Percentiles rank a stretch among this genome's conserved stretches.
phyloP scores from a whole-genome alignment of 257 asterid genomes.

The Plantago ovata region DNA sequence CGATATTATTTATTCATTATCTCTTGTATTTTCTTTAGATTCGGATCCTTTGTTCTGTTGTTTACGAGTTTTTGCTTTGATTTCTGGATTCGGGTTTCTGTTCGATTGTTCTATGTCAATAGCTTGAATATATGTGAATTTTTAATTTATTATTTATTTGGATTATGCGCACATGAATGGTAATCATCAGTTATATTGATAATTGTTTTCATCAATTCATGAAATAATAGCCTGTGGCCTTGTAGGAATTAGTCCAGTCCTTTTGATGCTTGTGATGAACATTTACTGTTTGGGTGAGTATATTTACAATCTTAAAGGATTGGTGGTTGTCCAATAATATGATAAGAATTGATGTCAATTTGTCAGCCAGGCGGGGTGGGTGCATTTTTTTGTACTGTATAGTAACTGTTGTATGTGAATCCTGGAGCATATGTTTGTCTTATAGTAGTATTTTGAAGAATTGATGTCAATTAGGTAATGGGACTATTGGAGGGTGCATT shows the following conservation, averaged over 20 bases:
- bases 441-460: not conserved
- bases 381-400: too few species aligned
- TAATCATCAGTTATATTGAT: not conserved
- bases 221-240: constrained; percentile 8
- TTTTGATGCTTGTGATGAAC: not conserved
- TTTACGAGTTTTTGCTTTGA: constrained; percentile 4
- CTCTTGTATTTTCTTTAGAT: not conserved
- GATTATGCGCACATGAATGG: constrained; percentile 3
- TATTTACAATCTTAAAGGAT: too few species aligned
- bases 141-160: constrained; percentile 7
- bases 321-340: too few species aligned
- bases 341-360: too few species aligned
- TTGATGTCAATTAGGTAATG: not conserved
- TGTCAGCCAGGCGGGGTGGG: too few species aligned
- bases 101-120: too few species aligned
- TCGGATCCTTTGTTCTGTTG: too few species aligned
- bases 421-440: too few species aligned
- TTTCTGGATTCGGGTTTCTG: too few species aligned
- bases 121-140: not conserved
- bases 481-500: constrained; percentile 1
- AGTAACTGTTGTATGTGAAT: too few species aligned
- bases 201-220: not conserved
- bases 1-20: too few species aligned
- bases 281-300: constrained; percentile 1
- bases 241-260: not conserved